These are phyloP conservation scores for Tilletia setariae DNA, from an alignment of 1,284 basidiomycete species.

Conservation along the genomic window DNA sequence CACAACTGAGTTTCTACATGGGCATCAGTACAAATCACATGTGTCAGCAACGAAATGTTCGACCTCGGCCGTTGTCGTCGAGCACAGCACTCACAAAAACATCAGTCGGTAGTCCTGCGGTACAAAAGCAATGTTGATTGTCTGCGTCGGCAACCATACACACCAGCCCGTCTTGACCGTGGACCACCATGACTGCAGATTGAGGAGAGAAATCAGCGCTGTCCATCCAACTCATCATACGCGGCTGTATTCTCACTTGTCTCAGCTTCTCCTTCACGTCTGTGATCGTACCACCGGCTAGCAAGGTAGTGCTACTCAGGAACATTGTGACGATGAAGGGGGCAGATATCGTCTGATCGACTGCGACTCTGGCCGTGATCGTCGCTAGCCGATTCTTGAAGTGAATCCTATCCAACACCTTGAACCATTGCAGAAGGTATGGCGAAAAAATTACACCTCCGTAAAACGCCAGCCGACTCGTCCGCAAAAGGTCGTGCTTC, in stretches of 20 bases:
- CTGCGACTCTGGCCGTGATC: conserved; percentile 34
- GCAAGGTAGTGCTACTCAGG: conserved; percentile 34
- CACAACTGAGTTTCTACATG: background rate
- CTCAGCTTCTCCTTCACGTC: conserved; percentile 37
- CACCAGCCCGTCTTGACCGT: conserved; percentile 41
- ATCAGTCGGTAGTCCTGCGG: conserved; percentile 33
- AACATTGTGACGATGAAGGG: conserved; percentile 34
- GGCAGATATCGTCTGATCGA: conserved; percentile 39
- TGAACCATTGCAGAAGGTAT: conserved; percentile 38
- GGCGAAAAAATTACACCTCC: conserved; percentile 45
- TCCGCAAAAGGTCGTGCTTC: conserved; percentile 33
- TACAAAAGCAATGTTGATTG: conserved; percentile 42
- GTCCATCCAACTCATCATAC: background rate
- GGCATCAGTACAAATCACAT: too few species aligned
- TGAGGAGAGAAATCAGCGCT: background rate
- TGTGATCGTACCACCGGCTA: conserved; percentile 25
- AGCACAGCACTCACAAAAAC: conserved; percentile 33
- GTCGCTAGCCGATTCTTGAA: conserved; percentile 25
- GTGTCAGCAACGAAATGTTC: too few species aligned
- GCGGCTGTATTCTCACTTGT: conserved; percentile 14
- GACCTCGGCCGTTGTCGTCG: too few species aligned
- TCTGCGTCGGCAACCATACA: conserved; percentile 43
- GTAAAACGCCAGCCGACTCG: conserved; percentile 32
- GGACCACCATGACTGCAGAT: conserved; percentile 30
- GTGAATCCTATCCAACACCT: conserved; percentile 33